Conservation (phyloP, 2,329 filamentous ascomycete species). For the Graphium sp. region DNA sequence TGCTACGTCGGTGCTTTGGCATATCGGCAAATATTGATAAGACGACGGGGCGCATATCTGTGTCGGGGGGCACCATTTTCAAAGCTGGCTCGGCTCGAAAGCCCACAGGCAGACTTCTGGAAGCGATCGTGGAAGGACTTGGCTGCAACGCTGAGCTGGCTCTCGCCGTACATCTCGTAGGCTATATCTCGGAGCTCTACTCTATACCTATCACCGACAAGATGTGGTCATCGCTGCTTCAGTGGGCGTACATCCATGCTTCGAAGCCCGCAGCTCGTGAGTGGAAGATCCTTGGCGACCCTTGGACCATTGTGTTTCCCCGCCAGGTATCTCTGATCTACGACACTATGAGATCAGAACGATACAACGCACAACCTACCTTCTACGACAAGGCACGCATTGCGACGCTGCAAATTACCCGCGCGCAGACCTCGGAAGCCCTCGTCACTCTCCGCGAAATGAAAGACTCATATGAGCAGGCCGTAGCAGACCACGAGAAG, state of each 20-base stretch:
- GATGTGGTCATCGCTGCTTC: constrained; percentile 51
- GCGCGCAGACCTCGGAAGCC: background rate
- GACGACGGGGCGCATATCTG: background rate
- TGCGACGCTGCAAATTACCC: background rate
- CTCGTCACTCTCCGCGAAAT: background rate
- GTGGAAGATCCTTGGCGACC: constrained; percentile 16
- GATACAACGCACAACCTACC: constrained; percentile 37
- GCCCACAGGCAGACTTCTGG: constrained; percentile 34
- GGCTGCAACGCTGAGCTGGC: constrained; percentile 48
- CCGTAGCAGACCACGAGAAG: constrained; percentile 8
- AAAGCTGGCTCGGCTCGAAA: background rate
- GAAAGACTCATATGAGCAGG: constrained; percentile 9
- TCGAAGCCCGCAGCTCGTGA: constrained; percentile 17
- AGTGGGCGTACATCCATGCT: constrained; percentile 46
- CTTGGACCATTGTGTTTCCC: constrained; percentile 16
- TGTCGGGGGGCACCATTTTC: background rate
- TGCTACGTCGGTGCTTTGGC: constrained; percentile 1
- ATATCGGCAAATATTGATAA: background rate
- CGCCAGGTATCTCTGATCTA: constrained; percentile 35
- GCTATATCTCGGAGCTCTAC: constrained; percentile 45
- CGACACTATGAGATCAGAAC: constrained; percentile 38
- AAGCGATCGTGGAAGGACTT: constrained; percentile 51
- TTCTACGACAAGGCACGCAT: constrained; percentile 34
- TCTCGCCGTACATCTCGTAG: constrained; percentile 39
- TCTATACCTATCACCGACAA: constrained; percentile 33